Conservation (phyloP, 2,329 filamentous ascomycete genomes). For the Sporothrix curviconia region DNA sequence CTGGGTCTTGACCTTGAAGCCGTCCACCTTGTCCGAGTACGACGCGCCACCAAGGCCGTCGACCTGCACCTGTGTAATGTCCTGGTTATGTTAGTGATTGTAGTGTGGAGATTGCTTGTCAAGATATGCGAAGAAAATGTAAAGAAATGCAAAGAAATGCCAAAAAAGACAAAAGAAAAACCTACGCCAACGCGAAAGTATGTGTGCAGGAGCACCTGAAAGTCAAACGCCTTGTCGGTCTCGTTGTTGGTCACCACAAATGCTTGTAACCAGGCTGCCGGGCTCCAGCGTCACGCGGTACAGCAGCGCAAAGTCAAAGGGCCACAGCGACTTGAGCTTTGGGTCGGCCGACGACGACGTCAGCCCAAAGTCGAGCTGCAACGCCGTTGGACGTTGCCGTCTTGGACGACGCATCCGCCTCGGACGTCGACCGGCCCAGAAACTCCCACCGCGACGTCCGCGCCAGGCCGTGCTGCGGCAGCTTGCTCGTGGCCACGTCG, state of each 20-base stretch:
- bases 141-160: not conserved
- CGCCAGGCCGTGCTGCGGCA: conserved; percentile 93
- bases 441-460: conserved; percentile 89
- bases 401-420: conserved; percentile 35
- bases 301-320: conserved; percentile 78
- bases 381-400: conserved; percentile 47
- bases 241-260: conserved; percentile 94
- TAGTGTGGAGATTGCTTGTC: too few species aligned
- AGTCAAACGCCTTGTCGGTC: conserved; percentile 75
- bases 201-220: conserved; percentile 85
- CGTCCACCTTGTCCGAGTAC: conserved; percentile 80
- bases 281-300: conserved; percentile 84
- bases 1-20: conserved; percentile 57
- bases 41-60: conserved; percentile 67
- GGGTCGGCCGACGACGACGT: conserved; percentile 65
- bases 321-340: conserved; percentile 67
- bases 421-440: conserved; percentile 75
- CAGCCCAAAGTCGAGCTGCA: conserved; percentile 93
- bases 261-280: conserved; percentile 67
- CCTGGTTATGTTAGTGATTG: conserved; percentile 48
- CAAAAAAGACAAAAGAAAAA: conserved; percentile 13
- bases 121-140: too few species aligned
- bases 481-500: conserved; percentile 67
- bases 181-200: conserved; percentile 76
- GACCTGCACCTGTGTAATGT: conserved; percentile 68